These are phyloP conservation scores for Podospora anserina DNA, from an alignment of 495 filamentous ascomycete species.

Conservation along the genomic window DNA sequence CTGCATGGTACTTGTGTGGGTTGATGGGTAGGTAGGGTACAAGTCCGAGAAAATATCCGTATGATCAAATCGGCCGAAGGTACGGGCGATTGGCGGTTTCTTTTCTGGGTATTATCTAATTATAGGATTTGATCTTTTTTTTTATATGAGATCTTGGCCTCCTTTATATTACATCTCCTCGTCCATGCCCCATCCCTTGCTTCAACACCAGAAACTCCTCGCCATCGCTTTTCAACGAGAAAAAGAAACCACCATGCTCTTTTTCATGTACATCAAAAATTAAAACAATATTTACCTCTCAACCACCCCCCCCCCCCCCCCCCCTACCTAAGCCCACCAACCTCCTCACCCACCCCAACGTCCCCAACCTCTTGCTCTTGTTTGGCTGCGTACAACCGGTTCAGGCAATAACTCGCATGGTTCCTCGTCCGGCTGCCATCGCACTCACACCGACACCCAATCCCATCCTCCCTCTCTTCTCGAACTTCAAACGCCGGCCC, in stretches of 20 bases:
- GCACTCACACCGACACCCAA: slow-evolving; percentile 47
- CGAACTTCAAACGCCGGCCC: slow-evolving; percentile 24
- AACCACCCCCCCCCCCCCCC: background rate
- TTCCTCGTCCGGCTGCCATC: slow-evolving; percentile 37
- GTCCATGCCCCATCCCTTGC: too few relatives aligned
- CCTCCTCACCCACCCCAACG: slow-evolving; percentile 24
- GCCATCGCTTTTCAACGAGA: too few relatives aligned
- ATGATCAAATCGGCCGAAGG: too few relatives aligned
- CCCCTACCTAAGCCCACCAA: slow-evolving; percentile 8
- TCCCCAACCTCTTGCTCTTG: slow-evolving; percentile 27
- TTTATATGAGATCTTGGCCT: too few relatives aligned
- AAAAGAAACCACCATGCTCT: background rate
- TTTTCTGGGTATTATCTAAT: too few relatives aligned
- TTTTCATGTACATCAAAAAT: background rate
- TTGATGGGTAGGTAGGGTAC: too few relatives aligned
- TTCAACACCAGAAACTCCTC: too few relatives aligned
- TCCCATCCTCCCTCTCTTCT: slow-evolving; percentile 36
- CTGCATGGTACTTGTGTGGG: too few relatives aligned
- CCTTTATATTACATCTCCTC: too few relatives aligned
- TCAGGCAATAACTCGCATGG: slow-evolving; percentile 33
- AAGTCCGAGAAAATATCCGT: too few relatives aligned
- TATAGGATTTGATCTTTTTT: too few relatives aligned
- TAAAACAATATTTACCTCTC: background rate
- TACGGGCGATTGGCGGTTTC: too few relatives aligned
- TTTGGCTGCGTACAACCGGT: slow-evolving; percentile 39